Conservation (phyloP, 148 eudicot genomes). For the Limonium bicolor region DNA sequence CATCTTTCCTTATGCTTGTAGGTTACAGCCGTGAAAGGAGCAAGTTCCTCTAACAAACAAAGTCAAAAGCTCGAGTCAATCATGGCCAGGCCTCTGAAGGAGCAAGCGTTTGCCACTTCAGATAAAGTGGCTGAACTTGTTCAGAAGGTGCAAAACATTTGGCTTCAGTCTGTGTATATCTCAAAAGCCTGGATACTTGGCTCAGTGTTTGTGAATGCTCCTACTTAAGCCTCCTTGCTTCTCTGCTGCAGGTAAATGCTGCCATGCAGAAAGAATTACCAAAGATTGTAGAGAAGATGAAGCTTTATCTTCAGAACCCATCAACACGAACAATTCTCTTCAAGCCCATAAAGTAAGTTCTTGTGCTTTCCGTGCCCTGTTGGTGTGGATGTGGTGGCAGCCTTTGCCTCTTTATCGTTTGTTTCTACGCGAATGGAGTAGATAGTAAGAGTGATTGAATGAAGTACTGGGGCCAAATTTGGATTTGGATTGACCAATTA, state of each 20-base stretch:
- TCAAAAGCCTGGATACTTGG: too few relatives aligned
- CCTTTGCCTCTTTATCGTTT: too few relatives aligned
- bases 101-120: slow-evolving; percentile 91
- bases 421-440: too few relatives aligned
- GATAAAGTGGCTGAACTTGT: slow-evolving; percentile 84
- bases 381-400: too few relatives aligned
- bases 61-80: slow-evolving; percentile 50
- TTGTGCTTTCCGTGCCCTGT: too few relatives aligned
- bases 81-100: slow-evolving; percentile 69
- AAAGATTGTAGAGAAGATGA: slow-evolving; percentile 65
- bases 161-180: too few relatives aligned
- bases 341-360: slow-evolving; percentile 86
- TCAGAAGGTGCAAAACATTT: slow-evolving; percentile 40
- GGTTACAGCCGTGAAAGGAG: slow-evolving; percentile 92
- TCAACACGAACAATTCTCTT: slow-evolving; percentile 89
- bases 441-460: too few relatives aligned
- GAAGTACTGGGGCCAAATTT: too few relatives aligned
- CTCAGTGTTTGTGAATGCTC: too few relatives aligned
- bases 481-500: too few relatives aligned
- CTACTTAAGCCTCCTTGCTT: neutral
- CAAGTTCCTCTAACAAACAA: slow-evolving; percentile 53
- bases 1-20: slow-evolving; percentile 13
- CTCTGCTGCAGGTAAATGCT: slow-evolving; percentile 42
- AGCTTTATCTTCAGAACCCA: slow-evolving; percentile 84
- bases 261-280: slow-evolving; percentile 78